Evolutionary conservation across 2,329 filamentous ascomycete genomes (phyloP).

Genomic region (Cordyceps militaris): DNA sequence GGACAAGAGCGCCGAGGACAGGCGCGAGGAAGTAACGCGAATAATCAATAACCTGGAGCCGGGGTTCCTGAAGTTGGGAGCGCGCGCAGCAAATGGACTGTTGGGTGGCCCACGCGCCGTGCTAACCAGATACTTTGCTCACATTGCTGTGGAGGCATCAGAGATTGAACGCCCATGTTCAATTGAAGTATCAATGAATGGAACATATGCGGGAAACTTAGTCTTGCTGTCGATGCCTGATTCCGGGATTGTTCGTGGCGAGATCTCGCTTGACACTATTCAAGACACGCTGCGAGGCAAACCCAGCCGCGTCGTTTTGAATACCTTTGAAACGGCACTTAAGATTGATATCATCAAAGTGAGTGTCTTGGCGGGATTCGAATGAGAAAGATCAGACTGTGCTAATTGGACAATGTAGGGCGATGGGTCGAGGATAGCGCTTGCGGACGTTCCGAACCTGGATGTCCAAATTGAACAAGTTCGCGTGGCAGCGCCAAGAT

Average conservation of each 20-base stretch:
- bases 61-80: conserved; percentile 19
- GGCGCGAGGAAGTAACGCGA: conserved; percentile 23
- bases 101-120: background rate
- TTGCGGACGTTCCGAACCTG: background rate
- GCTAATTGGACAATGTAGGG: background rate
- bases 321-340: conserved; percentile 14
- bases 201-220: conserved; percentile 26
- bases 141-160: conserved; percentile 27
- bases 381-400: background rate
- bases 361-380: background rate
- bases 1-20: conserved; percentile 24
- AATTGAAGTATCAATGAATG: conserved; percentile 28
- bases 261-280: conserved; percentile 43
- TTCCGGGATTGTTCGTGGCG: conserved; percentile 25
- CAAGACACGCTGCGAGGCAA: background rate
- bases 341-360: conserved; percentile 29
- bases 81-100: background rate
- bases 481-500: background rate
- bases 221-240: conserved; percentile 31
- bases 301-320: background rate
- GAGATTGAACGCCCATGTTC: conserved; percentile 30
- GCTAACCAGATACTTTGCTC: conserved; percentile 27
- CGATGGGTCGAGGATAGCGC: background rate
- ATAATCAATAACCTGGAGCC: conserved; percentile 26
- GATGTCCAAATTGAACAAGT: background rate